phyloP scores from a whole-genome alignment of 192 early-diverging fungal genomes.

The Linderina pennispora region DNA sequence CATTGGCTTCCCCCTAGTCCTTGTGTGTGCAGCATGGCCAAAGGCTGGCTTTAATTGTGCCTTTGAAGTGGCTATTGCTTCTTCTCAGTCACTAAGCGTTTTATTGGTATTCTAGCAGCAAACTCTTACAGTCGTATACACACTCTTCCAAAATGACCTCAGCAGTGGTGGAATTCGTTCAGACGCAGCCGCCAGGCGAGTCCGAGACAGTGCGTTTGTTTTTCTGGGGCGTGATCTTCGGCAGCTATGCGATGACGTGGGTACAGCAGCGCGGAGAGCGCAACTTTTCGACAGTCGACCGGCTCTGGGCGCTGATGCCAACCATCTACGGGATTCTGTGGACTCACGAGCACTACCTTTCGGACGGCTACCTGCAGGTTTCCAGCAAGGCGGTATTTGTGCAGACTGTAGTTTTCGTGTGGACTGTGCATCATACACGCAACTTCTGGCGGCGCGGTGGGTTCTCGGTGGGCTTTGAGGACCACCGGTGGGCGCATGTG shows the following conservation, averaged over 20 bases:
- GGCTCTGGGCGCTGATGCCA: slow-evolving; percentile 73
- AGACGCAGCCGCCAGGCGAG: slow-evolving; percentile 7
- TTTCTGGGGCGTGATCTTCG: slow-evolving; percentile 15
- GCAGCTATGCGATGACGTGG: slow-evolving; percentile 19
- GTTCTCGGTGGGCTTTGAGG: slow-evolving; percentile 58
- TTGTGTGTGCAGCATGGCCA: no score
- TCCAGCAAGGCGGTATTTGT: slow-evolving; percentile 37
- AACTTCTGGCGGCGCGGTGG: slow-evolving; percentile 79
- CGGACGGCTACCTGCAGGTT: slow-evolving; percentile 3
- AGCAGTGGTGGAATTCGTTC: no score
- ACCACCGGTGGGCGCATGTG: slow-evolving; percentile 69
- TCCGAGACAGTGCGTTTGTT: slow-evolving; percentile 1
- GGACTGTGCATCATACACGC: slow-evolving; percentile 70
- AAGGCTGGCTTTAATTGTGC: no score
- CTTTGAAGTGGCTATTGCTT: no score
- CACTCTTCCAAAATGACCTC: no score
- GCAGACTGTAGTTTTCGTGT: slow-evolving; percentile 49
- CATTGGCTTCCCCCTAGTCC: no score
- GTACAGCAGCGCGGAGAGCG: slow-evolving; percentile 9
- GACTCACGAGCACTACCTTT: slow-evolving; percentile 29
- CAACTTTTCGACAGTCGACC: slow-evolving; percentile 59
- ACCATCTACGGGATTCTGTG: slow-evolving; percentile 51
- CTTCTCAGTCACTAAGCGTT: no score
- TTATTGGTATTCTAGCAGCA: no score
- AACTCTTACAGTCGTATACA: no score